Conservation (phyloP, 495 filamentous ascomycete species). For the Aspergillus homomorphus region DNA sequence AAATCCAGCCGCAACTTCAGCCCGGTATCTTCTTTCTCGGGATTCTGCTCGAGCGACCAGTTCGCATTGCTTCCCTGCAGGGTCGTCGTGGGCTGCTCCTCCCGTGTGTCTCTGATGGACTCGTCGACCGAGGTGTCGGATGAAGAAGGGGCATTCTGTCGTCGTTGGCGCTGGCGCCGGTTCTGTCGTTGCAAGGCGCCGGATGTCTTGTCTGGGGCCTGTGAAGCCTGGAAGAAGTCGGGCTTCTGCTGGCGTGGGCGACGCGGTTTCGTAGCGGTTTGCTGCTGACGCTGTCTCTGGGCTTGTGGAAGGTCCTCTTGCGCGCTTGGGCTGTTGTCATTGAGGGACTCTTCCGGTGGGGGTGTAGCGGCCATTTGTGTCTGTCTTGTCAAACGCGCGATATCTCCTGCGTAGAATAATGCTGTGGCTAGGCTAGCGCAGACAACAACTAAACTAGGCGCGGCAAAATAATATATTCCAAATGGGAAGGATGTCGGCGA, state of each 20-base stretch:
- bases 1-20: constrained; percentile 67
- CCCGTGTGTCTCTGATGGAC: neutral
- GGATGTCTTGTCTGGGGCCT: neutral
- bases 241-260: neutral
- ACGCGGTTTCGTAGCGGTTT: neutral
- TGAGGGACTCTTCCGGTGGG: neutral
- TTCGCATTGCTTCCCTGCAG: neutral
- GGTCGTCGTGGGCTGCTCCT: neutral
- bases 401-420: too few species aligned
- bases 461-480: too few species aligned
- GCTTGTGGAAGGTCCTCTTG: too few species aligned
- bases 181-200: neutral
- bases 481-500: too few species aligned
- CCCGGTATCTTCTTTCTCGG: neutral
- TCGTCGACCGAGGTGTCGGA: neutral
- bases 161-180: neutral
- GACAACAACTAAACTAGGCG: too few species aligned
- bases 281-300: neutral
- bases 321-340: neutral
- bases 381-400: too few species aligned
- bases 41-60: neutral
- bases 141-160: neutral
- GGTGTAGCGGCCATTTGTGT: neutral
- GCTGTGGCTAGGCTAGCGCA: too few species aligned
- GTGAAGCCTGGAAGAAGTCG: neutral